Base-by-base conservation (phyloP, 495 filamentous ascomycete genomes). In the Penicillium crystallinum region DNA sequence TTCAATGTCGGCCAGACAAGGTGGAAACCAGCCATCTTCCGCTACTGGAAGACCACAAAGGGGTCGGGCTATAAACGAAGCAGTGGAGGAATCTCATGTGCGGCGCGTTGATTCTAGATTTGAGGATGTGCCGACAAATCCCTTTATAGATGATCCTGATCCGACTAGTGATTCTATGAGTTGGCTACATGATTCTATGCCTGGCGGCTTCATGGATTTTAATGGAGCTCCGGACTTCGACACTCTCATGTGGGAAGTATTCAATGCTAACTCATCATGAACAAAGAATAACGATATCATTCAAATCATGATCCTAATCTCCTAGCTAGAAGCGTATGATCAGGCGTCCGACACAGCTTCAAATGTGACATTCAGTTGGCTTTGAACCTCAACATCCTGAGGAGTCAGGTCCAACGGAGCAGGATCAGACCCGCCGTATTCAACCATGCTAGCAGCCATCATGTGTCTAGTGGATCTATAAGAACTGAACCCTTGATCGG, bases 191-290 rank as follows among this genome's bases (percentile, higher is more conserved):
- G 67, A 71, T 45, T 47, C 64, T 1, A 48, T 63, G 34, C 55
- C 61, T 3, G 57, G 58, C 1, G 63, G 63, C n/a, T 62, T 67
- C 3, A 58, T 65, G 42, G 63, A 68, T 48, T 55, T 64, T 42
- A 46, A 50, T 23, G 68, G 65, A 0, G 55, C 58, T 21, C 64
- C 65, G 15, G 68, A 73, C 46, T 66, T 71, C 50, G 70, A 70
- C 43, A 63, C 62, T 18, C 54, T 72, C 11, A 66, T 73, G 57
- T 63, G 62, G 54, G 66, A 69, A 34, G 40, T 70, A 6, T 70
- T 70, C 46, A 61, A 68, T 40, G 25, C 33, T n/a, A 47, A 25
- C 18, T 40, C 19, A 39, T 23, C 3, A 14, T 35, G 10, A n/a
- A 22, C 19, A 27, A 7, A 7, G 23, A 7, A 23, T 22, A n/a